These are phyloP conservation scores for Chimonanthus salicifolius DNA, from an alignment of 164 flowering plant genomes.

Conservation along the genomic window DNA sequence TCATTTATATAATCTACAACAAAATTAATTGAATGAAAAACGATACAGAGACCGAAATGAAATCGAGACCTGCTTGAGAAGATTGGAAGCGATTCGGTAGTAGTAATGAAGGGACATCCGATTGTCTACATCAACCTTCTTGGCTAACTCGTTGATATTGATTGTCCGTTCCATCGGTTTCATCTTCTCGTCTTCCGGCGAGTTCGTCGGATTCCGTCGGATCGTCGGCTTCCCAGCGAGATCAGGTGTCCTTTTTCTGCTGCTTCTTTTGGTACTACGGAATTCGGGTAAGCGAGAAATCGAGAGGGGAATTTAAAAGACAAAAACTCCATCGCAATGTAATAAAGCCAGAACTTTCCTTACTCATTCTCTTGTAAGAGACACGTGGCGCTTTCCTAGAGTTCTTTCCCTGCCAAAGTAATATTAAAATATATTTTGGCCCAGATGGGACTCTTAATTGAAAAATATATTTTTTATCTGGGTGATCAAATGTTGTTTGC, in stretches of 20 bases:
- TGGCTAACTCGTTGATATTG: slow-evolving; percentile 47
- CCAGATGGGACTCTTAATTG: no score
- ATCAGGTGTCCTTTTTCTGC: background rate
- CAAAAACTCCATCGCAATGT: no score
- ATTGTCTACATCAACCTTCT: slow-evolving; percentile 71
- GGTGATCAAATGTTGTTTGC: no score
- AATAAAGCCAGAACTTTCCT: no score
- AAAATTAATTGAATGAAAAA: background rate
- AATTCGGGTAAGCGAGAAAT: background rate
- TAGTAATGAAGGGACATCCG: slow-evolving; percentile 73
- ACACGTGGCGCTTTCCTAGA: no score
- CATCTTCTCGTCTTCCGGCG: slow-evolving; percentile 13
- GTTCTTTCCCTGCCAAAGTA: no score
- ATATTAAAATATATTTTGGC: no score
- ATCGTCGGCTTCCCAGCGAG: slow-evolving; percentile 1
- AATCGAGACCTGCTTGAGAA: slow-evolving; percentile 74
- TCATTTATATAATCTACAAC: background rate
- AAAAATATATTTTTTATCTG: no score
- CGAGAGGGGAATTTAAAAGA: background rate
- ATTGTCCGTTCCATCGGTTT: slow-evolving; percentile 31
- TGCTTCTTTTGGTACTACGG: no score
- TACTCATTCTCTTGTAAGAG: no score
- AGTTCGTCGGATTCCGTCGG: background rate
- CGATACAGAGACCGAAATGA: background rate
- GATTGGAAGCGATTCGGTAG: slow-evolving; percentile 83